These are phyloP conservation scores for Hanseniaspora sp. DNA, from an alignment of 1,139 yeast genomes.

Conservation along the genomic window DNA sequence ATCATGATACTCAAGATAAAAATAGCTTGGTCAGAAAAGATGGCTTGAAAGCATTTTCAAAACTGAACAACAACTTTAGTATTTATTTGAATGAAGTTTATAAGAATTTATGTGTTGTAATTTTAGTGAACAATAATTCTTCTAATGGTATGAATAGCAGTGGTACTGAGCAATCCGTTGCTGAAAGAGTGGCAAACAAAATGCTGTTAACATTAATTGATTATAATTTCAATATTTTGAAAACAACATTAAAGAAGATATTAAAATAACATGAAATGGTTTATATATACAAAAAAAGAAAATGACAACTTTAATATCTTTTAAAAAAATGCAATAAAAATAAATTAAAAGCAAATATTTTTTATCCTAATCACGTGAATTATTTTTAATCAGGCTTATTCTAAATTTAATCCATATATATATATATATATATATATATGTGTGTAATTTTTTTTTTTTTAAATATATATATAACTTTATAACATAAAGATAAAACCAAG, in stretches of 20 bases:
- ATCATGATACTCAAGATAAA: neutral
- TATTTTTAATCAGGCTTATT: no score
- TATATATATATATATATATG: no score
- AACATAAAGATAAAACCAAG: neutral
- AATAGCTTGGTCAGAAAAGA: constrained; percentile 13
- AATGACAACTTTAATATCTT: no score
- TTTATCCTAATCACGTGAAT: no score
- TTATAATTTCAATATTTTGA: constrained; percentile 9
- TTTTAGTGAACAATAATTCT: constrained; percentile 6
- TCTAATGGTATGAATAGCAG: neutral
- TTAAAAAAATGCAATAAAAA: no score
- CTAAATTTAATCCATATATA: no score
- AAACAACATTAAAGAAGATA: constrained; percentile 5
- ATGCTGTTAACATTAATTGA: constrained; percentile 13
- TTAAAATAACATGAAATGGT: neutral
- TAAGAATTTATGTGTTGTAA: constrained; percentile 12
- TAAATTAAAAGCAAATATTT: no score
- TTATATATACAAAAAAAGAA: no score
- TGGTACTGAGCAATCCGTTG: neutral
- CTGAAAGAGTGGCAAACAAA: neutral
- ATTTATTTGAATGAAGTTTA: constrained; percentile 58
- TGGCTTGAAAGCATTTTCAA: constrained; percentile 41
- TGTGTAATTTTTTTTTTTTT: no score
- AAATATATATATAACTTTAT: neutral
- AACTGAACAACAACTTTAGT: constrained; percentile 69